Base-by-base conservation (phyloP, 345 rosid genomes). In the Pistacia vera region DNA sequence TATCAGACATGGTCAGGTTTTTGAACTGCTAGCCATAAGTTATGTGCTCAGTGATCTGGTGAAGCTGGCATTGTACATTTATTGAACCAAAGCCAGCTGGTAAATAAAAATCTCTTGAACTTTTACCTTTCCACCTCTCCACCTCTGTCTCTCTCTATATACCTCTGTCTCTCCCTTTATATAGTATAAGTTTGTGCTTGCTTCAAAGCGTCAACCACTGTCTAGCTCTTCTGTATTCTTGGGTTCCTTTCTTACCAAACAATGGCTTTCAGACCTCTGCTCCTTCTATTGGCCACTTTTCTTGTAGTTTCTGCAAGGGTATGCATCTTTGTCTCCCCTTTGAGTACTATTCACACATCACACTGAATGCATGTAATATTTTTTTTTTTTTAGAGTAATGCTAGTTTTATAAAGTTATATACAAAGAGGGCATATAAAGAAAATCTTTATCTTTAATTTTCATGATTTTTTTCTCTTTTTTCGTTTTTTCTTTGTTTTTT, bases 251-350 rank as follows among this genome's bases (percentile, higher is more conserved):
- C 51, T 12, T 44, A 46, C n/a, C 58, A 33, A n/a, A n/a, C 78
- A 36, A 88, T 88, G 92, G 83, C 81, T 73, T 54, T 66, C 83
- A 85, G 71, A 76, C 46, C 79, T 55, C 17, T 71, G 46, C 55
- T 69, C 8, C 74, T 84, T 60, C 74, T 80, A 49, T 25, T 85
- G 69, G 77, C 81, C 66, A 70, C 84, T 77, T 60, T 82, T 55
- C 79, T 87, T 49, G 17, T 81, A 14, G 73, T 76, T 28, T 4
- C 86, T 36, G 6, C 88, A 18, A 68, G 72, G 71, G 91, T 87
- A 77, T 70, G 63, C 13, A 33, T 74, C 57, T 1, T 66, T 57
- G 64, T 74, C 63, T 41, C 58, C 56, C 36, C 20, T 25, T n/a
- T 4, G n/a, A 8, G 46, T 7, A 41, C 2, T 41, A 41, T 41